A percentile compares a stretch with the other conserved stretches of the same genome.
Conservation (phyloP, 2,329 filamentous ascomycete genomes). For the Verticillium nubilum region DNA sequence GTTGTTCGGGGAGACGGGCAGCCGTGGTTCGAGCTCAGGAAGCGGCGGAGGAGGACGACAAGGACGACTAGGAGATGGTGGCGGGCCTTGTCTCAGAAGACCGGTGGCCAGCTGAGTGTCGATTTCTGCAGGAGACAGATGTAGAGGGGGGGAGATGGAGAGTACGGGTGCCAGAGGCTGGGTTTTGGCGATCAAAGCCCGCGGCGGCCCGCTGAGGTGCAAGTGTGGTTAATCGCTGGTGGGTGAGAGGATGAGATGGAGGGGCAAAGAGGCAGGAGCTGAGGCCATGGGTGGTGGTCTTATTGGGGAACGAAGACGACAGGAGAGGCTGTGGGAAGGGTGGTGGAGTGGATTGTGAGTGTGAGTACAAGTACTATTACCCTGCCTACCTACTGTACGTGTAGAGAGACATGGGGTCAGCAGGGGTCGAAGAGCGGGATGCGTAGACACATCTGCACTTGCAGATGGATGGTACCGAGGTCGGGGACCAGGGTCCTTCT, state of each 20-base stretch:
- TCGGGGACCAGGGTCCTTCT: background rate
- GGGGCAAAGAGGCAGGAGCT: background rate
- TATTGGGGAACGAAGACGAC: background rate
- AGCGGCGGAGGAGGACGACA: background rate
- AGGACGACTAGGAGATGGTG: background rate
- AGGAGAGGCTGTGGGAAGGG: background rate
- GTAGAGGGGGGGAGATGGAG: background rate
- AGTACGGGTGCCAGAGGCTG: background rate
- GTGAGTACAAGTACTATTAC: background rate
- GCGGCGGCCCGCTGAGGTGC: background rate
- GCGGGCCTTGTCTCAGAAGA: background rate
- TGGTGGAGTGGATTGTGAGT: background rate
- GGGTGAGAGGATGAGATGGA: background rate
- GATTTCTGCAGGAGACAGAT: background rate
- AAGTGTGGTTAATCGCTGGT: background rate
- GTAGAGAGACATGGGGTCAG: background rate
- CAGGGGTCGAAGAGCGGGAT: background rate
- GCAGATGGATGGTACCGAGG: background rate
- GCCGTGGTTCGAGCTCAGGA: background rate
- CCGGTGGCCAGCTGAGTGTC: background rate
- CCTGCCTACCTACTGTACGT: background rate
- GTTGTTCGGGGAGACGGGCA: background rate
- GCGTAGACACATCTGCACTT: background rate
- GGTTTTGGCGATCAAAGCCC: background rate
- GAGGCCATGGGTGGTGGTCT: background rate